These are phyloP conservation scores for Fraxinus quadrangulata DNA, from an alignment of 257 asterid species.

Conservation along the genomic window DNA sequence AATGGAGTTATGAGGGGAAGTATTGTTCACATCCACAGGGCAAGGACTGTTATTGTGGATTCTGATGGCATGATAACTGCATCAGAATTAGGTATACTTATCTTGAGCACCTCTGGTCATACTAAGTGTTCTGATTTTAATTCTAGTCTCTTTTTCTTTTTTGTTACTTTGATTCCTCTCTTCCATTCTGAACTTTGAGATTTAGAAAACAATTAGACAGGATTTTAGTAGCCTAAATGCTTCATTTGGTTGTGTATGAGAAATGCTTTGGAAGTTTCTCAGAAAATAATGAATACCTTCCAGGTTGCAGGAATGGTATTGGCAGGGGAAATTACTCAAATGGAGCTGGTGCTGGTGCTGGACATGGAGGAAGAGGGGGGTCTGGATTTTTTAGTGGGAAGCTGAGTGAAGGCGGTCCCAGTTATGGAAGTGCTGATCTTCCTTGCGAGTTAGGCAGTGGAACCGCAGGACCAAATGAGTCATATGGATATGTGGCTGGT, in stretches of 20 bases:
- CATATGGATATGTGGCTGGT: conserved; percentile 78
- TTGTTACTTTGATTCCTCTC: conserved; percentile 19
- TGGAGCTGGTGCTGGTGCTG: conserved; percentile 97
- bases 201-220: conserved; percentile 14
- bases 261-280: conserved; percentile 22
- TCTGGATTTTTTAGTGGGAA: conserved; percentile 75
- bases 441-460: conserved; percentile 99
- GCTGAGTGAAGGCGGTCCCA: conserved; percentile 75
- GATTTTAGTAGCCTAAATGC: neutral
- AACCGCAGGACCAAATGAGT: conserved; percentile 63
- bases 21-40: conserved; percentile 90
- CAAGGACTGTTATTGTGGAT: conserved; percentile 79
- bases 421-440: conserved; percentile 85
- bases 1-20: conserved; percentile 84
- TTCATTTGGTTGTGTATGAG: conserved; percentile 18
- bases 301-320: conserved; percentile 91
- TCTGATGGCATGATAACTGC: conserved; percentile 79
- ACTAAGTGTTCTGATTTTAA: conserved; percentile 9
- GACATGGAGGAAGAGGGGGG: conserved; percentile 99
- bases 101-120: conserved; percentile 21
- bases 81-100: conserved; percentile 71
- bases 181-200: conserved; percentile 17
- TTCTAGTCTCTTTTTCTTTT: conserved; percentile 23
- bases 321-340: conserved; percentile 91
- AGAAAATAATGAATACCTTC: conserved; percentile 28